Evolutionary conservation across 768 basidiomycete genomes (phyloP).

Genomic region (Lactifluus subvellereus): DNA sequence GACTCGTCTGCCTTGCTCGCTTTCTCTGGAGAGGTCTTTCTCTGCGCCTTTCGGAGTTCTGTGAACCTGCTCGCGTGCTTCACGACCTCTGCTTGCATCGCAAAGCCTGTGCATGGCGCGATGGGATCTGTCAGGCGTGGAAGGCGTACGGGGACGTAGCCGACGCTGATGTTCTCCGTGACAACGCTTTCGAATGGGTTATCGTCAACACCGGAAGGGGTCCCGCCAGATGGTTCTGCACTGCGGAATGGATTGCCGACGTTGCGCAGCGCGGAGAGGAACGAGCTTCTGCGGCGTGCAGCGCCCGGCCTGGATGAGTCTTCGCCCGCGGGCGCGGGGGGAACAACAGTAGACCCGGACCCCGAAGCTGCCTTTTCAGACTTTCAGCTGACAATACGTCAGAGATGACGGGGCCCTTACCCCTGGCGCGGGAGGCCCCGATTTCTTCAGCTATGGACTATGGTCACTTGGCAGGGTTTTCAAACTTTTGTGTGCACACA

Average conservation of each 20-base stretch:
- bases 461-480: neutral
- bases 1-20: neutral
- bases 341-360: neutral
- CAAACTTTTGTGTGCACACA: neutral
- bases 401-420: neutral
- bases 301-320: neutral
- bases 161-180: slow-evolving; percentile 13
- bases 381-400: neutral
- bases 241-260: slow-evolving; percentile 8
- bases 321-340: neutral
- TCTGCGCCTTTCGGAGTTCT: slow-evolving; percentile 11
- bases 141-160: slow-evolving; percentile 12
- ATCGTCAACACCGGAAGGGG: slow-evolving; percentile 6
- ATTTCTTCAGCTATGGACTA: neutral
- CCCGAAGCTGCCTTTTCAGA: neutral
- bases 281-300: neutral
- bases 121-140: slow-evolving; percentile 21
- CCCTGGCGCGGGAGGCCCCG: neutral
- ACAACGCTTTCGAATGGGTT: slow-evolving; percentile 13
- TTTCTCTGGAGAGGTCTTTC: slow-evolving; percentile 1
- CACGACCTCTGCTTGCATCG: slow-evolving; percentile 23
- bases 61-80: slow-evolving; percentile 8
- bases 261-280: neutral
- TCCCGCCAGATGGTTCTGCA: slow-evolving; percentile 8
- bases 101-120: slow-evolving; percentile 20